A percentile compares a stretch with the other conserved stretches of the same genome.
Evolutionary conservation across 2,329 filamentous ascomycete genomes (phyloP).

Genomic region (Colletotrichum salicis): DNA sequence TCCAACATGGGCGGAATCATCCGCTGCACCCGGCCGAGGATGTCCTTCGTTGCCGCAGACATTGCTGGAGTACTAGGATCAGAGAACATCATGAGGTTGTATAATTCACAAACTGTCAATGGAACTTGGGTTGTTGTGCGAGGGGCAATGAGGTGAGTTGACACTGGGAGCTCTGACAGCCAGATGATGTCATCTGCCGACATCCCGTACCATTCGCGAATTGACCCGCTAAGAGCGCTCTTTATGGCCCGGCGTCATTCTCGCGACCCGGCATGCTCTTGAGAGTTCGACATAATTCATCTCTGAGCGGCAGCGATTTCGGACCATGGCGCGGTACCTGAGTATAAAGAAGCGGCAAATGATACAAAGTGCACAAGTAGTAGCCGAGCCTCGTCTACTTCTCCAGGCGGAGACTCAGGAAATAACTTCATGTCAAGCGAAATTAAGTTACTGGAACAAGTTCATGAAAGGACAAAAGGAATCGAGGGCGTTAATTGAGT

Average conservation of each 20-base stretch:
- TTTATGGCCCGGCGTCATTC: not conserved
- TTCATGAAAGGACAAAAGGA: constrained; percentile 62
- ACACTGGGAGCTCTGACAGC: constrained; percentile 22
- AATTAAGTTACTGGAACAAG: not conserved
- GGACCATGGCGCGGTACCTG: not conserved
- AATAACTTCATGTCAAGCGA: not conserved
- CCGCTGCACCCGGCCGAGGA: constrained; percentile 84
- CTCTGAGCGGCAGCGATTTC: not conserved
- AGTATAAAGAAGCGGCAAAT: not conserved
- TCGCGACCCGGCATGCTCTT: not conserved
- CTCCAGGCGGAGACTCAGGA: not conserved
- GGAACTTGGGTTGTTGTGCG: not conserved
- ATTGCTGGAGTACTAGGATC: constrained; percentile 55
- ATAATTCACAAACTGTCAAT: not conserved
- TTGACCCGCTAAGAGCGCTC: not conserved
- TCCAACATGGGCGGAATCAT: constrained; percentile 96
- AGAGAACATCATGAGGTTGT: constrained; percentile 27
- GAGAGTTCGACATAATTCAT: not conserved
- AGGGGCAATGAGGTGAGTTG: constrained; percentile 2
- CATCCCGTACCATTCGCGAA: not conserved
- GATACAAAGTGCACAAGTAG: not conserved
- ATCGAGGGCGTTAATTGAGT: constrained; percentile 71
- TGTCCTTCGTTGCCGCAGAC: constrained; percentile 76
- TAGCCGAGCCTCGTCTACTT: too few species aligned
- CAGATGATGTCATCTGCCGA: constrained; percentile 30